phyloP scores from a whole-genome alignment of 2,329 filamentous ascomycete genomes.

The Amauroascus niger region DNA sequence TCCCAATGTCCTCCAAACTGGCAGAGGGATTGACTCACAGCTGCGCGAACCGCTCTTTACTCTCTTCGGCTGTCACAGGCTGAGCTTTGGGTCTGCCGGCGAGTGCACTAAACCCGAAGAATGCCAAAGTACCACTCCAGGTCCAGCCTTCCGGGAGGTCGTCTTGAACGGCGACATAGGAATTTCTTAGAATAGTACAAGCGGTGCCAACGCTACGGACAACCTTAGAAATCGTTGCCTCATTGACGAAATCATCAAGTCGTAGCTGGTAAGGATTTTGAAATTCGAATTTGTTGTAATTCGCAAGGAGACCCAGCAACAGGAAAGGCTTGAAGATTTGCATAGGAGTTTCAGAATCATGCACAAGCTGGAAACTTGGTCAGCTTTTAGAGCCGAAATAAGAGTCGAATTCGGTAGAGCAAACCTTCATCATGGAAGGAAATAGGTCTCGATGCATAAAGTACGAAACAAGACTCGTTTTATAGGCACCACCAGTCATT shows the following conservation, averaged over 20 bases:
- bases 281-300: conserved; percentile 99
- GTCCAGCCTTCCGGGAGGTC: conserved; percentile 87
- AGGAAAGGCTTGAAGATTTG: conserved; percentile 65
- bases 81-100: conserved; percentile 53
- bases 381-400: conserved; percentile 9
- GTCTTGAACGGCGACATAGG: conserved; percentile 78
- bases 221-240: conserved; percentile 72
- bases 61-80: conserved; percentile 64
- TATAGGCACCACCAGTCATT: conserved; percentile 85
- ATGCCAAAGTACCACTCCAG: conserved; percentile 65
- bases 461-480: conserved; percentile 87
- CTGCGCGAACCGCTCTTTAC: conserved; percentile 68
- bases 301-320: conserved; percentile 76
- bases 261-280: conserved; percentile 92
- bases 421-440: conserved; percentile 84
- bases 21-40: conserved; percentile 49
- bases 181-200: conserved; percentile 57
- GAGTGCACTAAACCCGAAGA: conserved; percentile 73
- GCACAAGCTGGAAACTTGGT: conserved; percentile 54
- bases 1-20: neutral
- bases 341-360: conserved; percentile 59
- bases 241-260: conserved; percentile 91
- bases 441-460: conserved; percentile 93
- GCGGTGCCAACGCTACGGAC: conserved; percentile 64
- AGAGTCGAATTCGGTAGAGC: conserved; percentile 15